Evolutionary conservation across 331 rosid genomes (phyloP).

Genomic region (Rosa hybrid): DNA sequence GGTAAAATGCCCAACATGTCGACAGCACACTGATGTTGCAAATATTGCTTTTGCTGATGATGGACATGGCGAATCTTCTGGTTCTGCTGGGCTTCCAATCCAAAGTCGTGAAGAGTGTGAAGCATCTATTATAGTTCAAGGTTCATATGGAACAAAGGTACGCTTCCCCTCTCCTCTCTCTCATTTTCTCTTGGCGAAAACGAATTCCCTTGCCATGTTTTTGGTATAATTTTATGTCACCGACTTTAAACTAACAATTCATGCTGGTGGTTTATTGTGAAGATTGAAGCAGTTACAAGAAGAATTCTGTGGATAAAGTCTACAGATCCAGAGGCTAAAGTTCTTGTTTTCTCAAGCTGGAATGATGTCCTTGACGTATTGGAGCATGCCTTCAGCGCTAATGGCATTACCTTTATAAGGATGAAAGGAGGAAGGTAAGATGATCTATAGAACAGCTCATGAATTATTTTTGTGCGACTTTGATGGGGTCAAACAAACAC

Average conservation of each 20-base stretch:
- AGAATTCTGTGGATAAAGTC: conserved; percentile 88
- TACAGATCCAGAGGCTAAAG: conserved; percentile 68
- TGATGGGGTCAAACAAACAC: not conserved
- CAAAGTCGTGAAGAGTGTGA: conserved; percentile 56
- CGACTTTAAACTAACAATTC: not conserved
- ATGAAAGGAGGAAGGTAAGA: conserved; percentile 98
- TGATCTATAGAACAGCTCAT: too few species aligned
- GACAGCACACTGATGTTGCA: conserved; percentile 82
- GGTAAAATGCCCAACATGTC: conserved; percentile 98
- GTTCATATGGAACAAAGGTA: conserved; percentile 98
- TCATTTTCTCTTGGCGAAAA: too few species aligned
- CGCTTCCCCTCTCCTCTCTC: too few species aligned
- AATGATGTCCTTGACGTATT: conserved; percentile 91
- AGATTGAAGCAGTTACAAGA: conserved; percentile 94
- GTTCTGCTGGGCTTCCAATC: conserved; percentile 42
- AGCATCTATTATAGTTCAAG: conserved; percentile 65
- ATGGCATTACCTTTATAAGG: conserved; percentile 57
- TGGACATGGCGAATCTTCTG: conserved; percentile 46
- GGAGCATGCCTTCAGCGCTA: conserved; percentile 82
- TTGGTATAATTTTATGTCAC: not conserved
- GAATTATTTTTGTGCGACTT: not conserved
- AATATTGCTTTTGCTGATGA: conserved; percentile 94
- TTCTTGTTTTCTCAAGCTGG: conserved; percentile 96
- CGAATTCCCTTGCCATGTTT: too few species aligned
- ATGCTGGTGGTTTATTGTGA: conserved; percentile 30